These are phyloP conservation scores for Vanilla planifolia DNA, from an alignment of 106 monocot species.

Conservation along the genomic window DNA sequence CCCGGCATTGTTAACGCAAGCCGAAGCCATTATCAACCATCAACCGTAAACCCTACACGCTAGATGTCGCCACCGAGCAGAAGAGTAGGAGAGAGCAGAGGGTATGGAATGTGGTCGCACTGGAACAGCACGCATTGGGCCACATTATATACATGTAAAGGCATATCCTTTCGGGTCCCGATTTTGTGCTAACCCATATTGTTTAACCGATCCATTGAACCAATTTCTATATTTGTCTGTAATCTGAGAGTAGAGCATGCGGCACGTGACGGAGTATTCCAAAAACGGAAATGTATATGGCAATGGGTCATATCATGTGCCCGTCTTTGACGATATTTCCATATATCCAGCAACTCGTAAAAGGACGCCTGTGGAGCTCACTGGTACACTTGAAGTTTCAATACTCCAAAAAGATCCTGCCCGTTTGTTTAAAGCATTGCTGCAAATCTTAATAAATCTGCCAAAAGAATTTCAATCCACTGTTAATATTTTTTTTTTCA, in stretches of 20 bases:
- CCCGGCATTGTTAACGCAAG: conserved; percentile 5
- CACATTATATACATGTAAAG: neutral
- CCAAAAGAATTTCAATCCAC: no score
- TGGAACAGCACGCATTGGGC: no score
- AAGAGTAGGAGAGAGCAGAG: neutral
- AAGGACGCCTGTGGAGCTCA: no score
- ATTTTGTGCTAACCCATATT: neutral
- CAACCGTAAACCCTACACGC: no score
- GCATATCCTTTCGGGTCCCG: neutral
- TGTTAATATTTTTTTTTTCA: no score
- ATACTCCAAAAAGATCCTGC: no score
- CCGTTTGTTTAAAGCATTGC: no score
- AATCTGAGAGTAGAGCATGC: neutral
- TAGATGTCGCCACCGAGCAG: no score
- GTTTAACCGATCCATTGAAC: neutral
- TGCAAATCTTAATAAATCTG: no score
- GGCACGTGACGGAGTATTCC: conserved; percentile 8
- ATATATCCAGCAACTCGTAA: no score
- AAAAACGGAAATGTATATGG: neutral
- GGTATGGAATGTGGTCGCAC: neutral
- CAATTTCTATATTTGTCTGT: conserved; percentile 3
- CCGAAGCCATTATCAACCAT: conserved; percentile 10
- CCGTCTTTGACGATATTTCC: no score
- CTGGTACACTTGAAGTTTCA: no score
- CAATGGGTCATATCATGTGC: neutral